A percentile compares a stretch with the other conserved stretches of the same genome.
Evolutionary conservation across 371 early-diverging fungal species (phyloP).

Genomic region (Smittium mucronatum): DNA sequence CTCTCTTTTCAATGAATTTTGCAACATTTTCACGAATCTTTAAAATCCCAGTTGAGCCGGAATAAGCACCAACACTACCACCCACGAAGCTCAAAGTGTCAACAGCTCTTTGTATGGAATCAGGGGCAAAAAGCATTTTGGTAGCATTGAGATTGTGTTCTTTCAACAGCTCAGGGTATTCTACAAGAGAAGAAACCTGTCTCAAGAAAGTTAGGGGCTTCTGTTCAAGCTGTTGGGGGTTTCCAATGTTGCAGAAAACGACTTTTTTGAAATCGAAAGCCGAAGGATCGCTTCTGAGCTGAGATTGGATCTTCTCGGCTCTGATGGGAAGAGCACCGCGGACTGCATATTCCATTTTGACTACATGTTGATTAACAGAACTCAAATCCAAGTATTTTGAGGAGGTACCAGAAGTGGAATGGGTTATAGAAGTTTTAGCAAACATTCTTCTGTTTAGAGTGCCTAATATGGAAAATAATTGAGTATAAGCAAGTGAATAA

Average conservation of each 20-base stretch:
- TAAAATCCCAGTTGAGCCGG: constrained; percentile 73
- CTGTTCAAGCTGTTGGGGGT: constrained; percentile 91
- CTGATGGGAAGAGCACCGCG: constrained; percentile 91
- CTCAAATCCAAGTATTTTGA: constrained; percentile 43
- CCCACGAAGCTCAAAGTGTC: constrained; percentile 45
- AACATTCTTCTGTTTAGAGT: too few species aligned
- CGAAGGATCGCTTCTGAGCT: constrained; percentile 36
- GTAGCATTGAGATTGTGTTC: constrained; percentile 37
- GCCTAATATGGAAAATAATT: too few species aligned
- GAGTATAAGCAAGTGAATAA: too few species aligned
- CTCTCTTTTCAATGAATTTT: constrained; percentile 62
- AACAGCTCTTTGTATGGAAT: constrained; percentile 76
- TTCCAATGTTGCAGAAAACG: constrained; percentile 92
- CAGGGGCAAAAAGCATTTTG: constrained; percentile 57
- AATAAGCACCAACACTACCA: constrained; percentile 81
- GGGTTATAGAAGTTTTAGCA: too few species aligned
- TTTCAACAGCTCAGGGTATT: constrained; percentile 69
- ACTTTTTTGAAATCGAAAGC: constrained; percentile 60
- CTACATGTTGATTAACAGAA: constrained; percentile 59
- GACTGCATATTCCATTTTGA: constrained; percentile 85
- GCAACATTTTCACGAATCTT: constrained; percentile 73
- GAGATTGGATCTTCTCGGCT: constrained; percentile 63
- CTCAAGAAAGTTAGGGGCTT: constrained; percentile 93
- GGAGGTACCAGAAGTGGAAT: too few species aligned
- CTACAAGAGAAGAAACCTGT: constrained; percentile 78